Base-by-base conservation (phyloP, 225 moss, liverwort and hornwort species). In the Ulota crispa region DNA sequence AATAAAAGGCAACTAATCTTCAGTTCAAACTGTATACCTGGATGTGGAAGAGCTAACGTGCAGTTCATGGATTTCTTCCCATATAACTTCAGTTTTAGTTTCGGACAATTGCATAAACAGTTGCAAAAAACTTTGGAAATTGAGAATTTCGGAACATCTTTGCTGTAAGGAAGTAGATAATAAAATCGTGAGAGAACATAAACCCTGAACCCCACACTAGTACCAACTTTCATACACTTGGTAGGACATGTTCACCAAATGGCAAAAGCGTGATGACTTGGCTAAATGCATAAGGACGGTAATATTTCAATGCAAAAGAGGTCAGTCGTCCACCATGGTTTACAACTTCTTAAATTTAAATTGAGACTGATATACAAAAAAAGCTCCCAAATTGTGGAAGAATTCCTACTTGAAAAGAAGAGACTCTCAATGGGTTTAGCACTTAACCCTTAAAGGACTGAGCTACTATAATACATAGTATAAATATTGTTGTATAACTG, bases 1-100 rank as follows among this genome's bases (percentile, higher is more conserved):
- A 84, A 84, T 78, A 81, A 84, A 75, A 83, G 66, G 60, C 66
- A 70, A 56, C 64, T 70, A 14, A 75, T 63, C 63, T 73, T 61
- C 39, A 68, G 3, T 57, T 77, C 66, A 73, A 73, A 62, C 68
- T 39, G 39, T 9, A 39, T 39, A 39, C 32, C 28, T 68, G 54
- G 32, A 52, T 43, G 61, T 50, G 42, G 42, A 64, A 81, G 45
- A 57, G n/a, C 26, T 10, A 73, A 42, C 47, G 45, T 37, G 16
- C 57, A 59, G 26, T 61, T 39, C 68, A 64, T 14, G 43, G 43
- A 43, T 43, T 73, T 72, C 31, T 57, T 12, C 59, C 16, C 14
- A 24, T 5, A 15, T 53, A 66, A 2, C 42, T 62, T 62, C 30
- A 27, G 30, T 21, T 55, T 34, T 53, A 54, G 42, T 26, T 79